Evolutionary conservation across 1,139 yeast genomes (phyloP).

Genomic region (Debaryomyces nepalensis): DNA sequence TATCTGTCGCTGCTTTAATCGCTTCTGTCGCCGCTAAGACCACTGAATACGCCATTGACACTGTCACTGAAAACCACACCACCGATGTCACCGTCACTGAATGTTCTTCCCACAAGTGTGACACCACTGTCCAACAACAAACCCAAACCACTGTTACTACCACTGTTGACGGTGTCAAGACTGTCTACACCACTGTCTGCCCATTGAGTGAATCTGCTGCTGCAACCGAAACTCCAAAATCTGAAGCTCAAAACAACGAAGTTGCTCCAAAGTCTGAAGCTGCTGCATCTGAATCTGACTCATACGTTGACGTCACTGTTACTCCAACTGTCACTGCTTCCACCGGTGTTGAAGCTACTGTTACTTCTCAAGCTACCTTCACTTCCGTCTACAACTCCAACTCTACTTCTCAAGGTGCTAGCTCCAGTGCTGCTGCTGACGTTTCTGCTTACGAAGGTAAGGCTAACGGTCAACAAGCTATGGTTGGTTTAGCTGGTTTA

Average conservation of each 20-base stretch:
- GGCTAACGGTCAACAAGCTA: constrained; percentile 32
- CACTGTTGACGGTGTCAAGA: constrained; percentile 46
- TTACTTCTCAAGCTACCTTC: constrained; percentile 39
- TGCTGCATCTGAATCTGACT: constrained; percentile 25
- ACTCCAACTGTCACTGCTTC: constrained; percentile 44
- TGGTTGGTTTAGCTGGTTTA: constrained; percentile 46
- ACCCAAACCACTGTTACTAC: constrained; percentile 39
- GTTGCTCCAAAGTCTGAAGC: constrained; percentile 15
- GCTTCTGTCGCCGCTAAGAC: constrained; percentile 21
- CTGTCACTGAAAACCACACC: constrained; percentile 41
- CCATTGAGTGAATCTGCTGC: constrained; percentile 34
- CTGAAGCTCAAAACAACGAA: constrained; percentile 4
- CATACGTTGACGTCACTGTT: constrained; percentile 32
- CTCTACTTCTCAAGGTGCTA: constrained; percentile 20
- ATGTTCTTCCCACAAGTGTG: constrained; percentile 41
- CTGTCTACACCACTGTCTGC: constrained; percentile 55
- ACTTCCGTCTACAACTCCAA: constrained; percentile 29
- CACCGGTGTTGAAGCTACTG: constrained; percentile 41
- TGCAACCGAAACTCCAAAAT: constrained; percentile 16
- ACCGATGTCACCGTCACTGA: constrained; percentile 49
- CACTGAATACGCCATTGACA: constrained; percentile 19
- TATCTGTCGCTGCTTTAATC: constrained; percentile 37
- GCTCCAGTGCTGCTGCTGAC: constrained; percentile 28
- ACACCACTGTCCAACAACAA: constrained; percentile 23
- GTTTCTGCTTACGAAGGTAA: constrained; percentile 34